Evolutionary conservation across 148 eudicot species (phyloP), one percentile per base, ranked within the genome.

Genomic region (Oxyria digyna): DNA sequence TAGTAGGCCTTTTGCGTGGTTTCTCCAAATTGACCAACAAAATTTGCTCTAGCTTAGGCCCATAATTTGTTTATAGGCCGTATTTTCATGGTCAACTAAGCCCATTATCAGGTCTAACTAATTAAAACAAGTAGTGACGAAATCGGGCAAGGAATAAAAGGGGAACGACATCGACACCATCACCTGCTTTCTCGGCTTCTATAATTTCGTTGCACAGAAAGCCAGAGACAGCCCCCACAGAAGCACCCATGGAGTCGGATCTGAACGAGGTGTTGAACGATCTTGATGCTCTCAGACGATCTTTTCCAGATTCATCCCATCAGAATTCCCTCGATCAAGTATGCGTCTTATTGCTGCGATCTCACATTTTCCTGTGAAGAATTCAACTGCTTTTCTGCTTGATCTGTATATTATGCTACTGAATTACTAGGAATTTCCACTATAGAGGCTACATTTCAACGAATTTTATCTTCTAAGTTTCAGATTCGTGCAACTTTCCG

Each of bases 211-310:
- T 31, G 31, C 24, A 49, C 24, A 49, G 55, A 18, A 15, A 48
- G 54, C 21, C 66, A 67, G 66, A 67, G 55, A n/a, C n/a, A 54
- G 71, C 13, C 62, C 31, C 62, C 14, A 54, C 3, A 69, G 77
- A 62, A 54, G 63, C 62, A 40, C 72, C 67, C 65, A 91, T 91
- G 94, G 97, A 91, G 78, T 72, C 78, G 26, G 94, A 81, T 71
- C 80, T 91, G 64, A 78, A 76, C 67, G 75, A 70, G 65, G 43
- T 86, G 80, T 29, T 71, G 17, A 79, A 62, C 52, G 88, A 85
- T 80, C 84, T 91, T 23, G 72, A 86, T 20, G 27, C 72, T 66
- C 85, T 91, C 55, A 77, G 83, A 49, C 81, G 62, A 45, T 84
- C 89, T 38, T 70, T 77, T 14, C 67, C 72, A 70, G 89, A 89